Evolutionary conservation across 148 eudicot species (phyloP).

Genomic region (Selenicereus undatus): DNA sequence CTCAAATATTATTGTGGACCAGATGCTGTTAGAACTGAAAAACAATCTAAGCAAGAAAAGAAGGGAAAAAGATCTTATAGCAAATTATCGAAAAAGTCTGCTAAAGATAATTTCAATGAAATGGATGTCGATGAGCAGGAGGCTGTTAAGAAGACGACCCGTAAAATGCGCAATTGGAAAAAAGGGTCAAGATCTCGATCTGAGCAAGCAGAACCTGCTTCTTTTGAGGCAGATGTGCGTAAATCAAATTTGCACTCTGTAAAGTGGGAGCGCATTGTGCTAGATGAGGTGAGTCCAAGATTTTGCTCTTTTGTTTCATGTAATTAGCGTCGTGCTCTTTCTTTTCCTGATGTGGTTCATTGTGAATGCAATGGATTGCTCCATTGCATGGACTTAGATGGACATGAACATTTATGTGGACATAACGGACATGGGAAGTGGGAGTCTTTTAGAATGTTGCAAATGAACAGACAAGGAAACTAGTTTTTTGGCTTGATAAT

Average conservation of each 20-base stretch:
- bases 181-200: slow-evolving; percentile 25
- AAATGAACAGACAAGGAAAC: too few species aligned
- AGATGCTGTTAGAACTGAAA: slow-evolving; percentile 53
- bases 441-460: too few species aligned
- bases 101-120: slow-evolving; percentile 18
- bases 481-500: too few species aligned
- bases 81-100: slow-evolving; percentile 23
- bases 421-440: too few species aligned
- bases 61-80: slow-evolving; percentile 31
- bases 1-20: slow-evolving; percentile 75
- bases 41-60: slow-evolving; percentile 71
- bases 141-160: slow-evolving; percentile 25
- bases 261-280: slow-evolving; percentile 76
- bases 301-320: not conserved
- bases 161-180: slow-evolving; percentile 8
- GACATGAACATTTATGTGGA: too few species aligned
- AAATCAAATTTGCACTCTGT: slow-evolving; percentile 69
- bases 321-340: not conserved
- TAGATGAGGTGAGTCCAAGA: slow-evolving; percentile 71
- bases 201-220: slow-evolving; percentile 26
- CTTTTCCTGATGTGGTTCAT: too few species aligned
- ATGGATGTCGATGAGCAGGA: slow-evolving; percentile 25
- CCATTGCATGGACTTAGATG: too few species aligned
- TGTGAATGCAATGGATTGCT: too few species aligned
- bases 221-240: slow-evolving; percentile 24